phyloP scores from a whole-genome alignment of 805 yeast species.

The Teunomyces funiuensis region DNA sequence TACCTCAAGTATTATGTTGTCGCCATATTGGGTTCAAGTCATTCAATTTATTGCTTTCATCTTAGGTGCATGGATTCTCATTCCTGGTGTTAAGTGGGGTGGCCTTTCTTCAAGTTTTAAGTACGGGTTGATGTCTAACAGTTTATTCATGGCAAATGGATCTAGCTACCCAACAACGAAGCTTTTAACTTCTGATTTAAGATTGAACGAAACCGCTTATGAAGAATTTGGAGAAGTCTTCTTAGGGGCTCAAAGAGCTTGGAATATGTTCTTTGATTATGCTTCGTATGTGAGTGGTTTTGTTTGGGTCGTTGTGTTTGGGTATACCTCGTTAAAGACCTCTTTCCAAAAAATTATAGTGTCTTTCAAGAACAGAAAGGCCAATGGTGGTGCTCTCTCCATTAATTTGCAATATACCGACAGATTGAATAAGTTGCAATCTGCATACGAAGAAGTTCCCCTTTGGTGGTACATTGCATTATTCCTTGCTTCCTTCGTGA shows the following conservation, averaged over 20 bases:
- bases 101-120: conserved; percentile 22
- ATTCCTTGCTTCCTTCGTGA: conserved; percentile 36
- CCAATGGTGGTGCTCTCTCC: conserved; percentile 7
- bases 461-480: conserved; percentile 40
- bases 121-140: conserved; percentile 49
- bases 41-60: conserved; percentile 49
- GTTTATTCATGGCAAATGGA: conserved; percentile 39
- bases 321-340: conserved; percentile 24
- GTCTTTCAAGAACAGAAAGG: conserved; percentile 7
- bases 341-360: conserved; percentile 16
- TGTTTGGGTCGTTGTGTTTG: conserved; percentile 44
- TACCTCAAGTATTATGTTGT: conserved; percentile 48
- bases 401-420: conserved; percentile 33
- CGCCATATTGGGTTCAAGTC: conserved; percentile 55
- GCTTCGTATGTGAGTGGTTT: conserved; percentile 52
- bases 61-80: conserved; percentile 49
- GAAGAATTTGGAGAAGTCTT: conserved; percentile 44
- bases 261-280: conserved; percentile 54
- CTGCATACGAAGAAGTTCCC: conserved; percentile 43
- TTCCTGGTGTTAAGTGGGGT: conserved; percentile 50
- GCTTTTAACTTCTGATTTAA: conserved; percentile 39
- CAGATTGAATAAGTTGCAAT: conserved; percentile 42
- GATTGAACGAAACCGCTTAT: conserved; percentile 47
- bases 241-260: conserved; percentile 48
- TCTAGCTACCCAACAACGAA: conserved; percentile 41